Evolutionary conservation across 2,329 filamentous ascomycete species (phyloP).

Genomic region (Zarea fungicola): DNA sequence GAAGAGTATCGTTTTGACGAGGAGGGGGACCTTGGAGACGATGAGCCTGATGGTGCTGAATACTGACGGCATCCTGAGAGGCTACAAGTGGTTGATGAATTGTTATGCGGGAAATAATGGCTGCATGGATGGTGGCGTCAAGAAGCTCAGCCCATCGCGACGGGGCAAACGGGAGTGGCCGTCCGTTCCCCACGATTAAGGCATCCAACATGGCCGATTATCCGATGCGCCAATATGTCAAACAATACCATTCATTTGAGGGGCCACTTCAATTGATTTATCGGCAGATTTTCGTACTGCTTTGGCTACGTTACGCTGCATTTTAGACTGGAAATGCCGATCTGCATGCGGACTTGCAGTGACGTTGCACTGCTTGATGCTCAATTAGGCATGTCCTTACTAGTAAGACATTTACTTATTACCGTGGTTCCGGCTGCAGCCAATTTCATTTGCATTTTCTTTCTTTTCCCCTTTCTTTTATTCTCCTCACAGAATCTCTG

Average conservation of each 20-base stretch:
- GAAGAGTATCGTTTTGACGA: constrained; percentile 5
- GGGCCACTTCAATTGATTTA: background rate
- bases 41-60: background rate
- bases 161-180: background rate
- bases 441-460: too few species aligned
- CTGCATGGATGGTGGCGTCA: background rate
- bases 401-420: background rate
- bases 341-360: background rate
- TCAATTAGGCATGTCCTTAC: background rate
- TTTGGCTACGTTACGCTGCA: constrained; percentile 1
- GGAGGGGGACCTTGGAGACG: constrained; percentile 4
- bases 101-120: too few species aligned
- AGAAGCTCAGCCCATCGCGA: background rate
- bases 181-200: background rate
- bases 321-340: background rate
- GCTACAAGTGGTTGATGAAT: background rate
- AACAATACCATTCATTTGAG: too few species aligned
- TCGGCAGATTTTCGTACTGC: background rate
- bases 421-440: too few species aligned
- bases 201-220: too few species aligned
- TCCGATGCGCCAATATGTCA: too few species aligned
- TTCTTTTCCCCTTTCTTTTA: background rate
- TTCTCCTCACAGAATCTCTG: background rate
- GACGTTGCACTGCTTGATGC: background rate
- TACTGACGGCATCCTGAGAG: constrained; percentile 1